phyloP scores from a whole-genome alignment of 306 rosid genomes.

The Cucurbita maxima region DNA sequence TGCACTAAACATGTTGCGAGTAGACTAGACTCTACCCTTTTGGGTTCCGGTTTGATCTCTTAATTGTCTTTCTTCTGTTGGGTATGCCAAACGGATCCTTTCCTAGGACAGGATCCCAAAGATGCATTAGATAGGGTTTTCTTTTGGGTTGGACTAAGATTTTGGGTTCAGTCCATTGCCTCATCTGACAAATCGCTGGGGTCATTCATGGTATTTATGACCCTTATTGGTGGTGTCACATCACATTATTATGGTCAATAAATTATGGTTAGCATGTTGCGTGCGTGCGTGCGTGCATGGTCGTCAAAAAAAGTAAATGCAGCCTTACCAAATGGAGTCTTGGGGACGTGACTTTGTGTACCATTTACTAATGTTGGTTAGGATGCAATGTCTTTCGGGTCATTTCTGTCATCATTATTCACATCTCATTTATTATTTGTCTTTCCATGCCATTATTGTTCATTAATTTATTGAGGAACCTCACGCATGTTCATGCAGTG shows the following conservation, averaged over 20 bases:
- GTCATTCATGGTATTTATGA: background rate
- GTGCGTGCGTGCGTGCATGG: background rate
- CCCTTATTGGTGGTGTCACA: background rate
- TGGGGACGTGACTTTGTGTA: background rate
- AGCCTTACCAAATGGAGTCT: background rate
- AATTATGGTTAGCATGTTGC: background rate
- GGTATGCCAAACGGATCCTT: background rate
- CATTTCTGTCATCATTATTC: background rate
- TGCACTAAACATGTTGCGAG: slow-evolving; percentile 3
- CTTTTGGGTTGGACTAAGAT: background rate
- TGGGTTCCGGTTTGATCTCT: slow-evolving; percentile 1
- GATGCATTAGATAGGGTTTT: background rate
- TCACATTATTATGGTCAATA: background rate
- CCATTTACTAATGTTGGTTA: background rate
- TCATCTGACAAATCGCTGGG: background rate
- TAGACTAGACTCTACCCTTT: background rate
- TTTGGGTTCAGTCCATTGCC: background rate
- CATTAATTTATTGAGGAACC: no score
- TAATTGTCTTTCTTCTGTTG: background rate
- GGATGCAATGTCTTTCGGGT: background rate
- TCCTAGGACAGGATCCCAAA: slow-evolving; percentile 5
- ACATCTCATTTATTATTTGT: background rate
- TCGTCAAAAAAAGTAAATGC: background rate
- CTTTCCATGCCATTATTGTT: background rate
- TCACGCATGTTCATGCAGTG: background rate